Percentiles rank a stretch among this genome's conserved stretches.
These are phyloP conservation scores for Camellia oleifera DNA, from an alignment of 179 eudicot genomes.

Conservation along the genomic window DNA sequence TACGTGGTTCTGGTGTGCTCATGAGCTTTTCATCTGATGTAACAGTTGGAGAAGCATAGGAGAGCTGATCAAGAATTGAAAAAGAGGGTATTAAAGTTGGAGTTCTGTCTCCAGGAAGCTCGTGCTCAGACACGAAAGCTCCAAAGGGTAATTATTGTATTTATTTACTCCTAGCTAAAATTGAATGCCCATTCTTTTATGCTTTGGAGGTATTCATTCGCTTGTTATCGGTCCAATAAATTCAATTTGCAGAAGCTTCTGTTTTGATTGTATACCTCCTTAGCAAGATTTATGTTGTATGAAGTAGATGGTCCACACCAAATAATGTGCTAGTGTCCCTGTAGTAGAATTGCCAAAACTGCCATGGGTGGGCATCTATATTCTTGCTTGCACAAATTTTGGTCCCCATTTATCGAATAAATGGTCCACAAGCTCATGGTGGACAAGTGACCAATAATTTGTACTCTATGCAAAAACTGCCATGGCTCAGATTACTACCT, in stretches of 20 bases:
- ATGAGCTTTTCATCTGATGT: background rate
- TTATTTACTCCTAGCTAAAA: background rate
- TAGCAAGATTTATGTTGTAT: background rate
- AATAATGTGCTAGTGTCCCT: background rate
- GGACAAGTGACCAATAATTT: background rate
- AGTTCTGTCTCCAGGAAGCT: conserved; percentile 96
- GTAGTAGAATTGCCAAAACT: background rate
- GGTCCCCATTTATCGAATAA: background rate
- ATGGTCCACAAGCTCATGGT: background rate
- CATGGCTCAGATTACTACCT: background rate
- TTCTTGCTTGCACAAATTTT: conserved; percentile 9
- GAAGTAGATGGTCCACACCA: background rate
- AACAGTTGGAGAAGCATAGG: conserved; percentile 78
- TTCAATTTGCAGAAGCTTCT: background rate
- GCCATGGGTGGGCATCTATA: background rate
- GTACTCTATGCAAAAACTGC: background rate
- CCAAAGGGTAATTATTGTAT: conserved; percentile 62
- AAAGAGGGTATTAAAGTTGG: conserved; percentile 87
- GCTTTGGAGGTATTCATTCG: background rate
- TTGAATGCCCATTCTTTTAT: background rate
- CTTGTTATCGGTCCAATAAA: background rate
- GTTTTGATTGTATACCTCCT: background rate
- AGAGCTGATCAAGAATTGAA: conserved; percentile 86
- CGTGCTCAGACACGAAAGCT: conserved; percentile 94
- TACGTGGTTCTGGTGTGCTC: background rate